Conservation (phyloP, 2,329 filamentous ascomycete genomes). For the Bipolaris gigantea region DNA sequence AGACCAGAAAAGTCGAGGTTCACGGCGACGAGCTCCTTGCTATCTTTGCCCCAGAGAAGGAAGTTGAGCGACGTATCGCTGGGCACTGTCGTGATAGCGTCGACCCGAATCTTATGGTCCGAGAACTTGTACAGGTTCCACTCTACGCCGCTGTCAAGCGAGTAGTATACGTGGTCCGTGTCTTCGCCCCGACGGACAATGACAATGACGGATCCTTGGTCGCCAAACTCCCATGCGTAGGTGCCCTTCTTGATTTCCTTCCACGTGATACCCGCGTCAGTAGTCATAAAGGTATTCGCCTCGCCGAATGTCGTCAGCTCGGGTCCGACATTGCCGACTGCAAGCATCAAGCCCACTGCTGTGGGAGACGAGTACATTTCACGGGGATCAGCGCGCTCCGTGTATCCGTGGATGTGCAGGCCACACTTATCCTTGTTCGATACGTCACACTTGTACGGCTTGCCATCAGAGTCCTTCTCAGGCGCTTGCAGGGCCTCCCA, state of each 20-base stretch:
- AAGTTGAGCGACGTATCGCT: conserved; percentile 91
- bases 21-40: conserved; percentile 65
- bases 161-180: conserved; percentile 73
- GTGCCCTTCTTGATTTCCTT: conserved; percentile 80
- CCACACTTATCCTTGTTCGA: conserved; percentile 68
- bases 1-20: conserved; percentile 89
- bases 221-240: conserved; percentile 93
- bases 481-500: conserved; percentile 82
- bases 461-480: conserved; percentile 67
- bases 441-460: conserved; percentile 69
- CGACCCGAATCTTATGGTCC: conserved; percentile 66
- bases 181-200: conserved; percentile 73
- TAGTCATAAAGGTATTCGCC: conserved; percentile 86
- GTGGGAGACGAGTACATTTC: conserved; percentile 88
- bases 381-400: conserved; percentile 77
- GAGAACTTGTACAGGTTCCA: conserved; percentile 81
- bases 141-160: conserved; percentile 75
- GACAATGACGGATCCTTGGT: conserved; percentile 90
- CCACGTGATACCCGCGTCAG: conserved; percentile 90
- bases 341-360: conserved; percentile 89
- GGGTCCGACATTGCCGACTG: conserved; percentile 84
- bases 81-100: conserved; percentile 83
- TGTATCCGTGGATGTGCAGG: conserved; percentile 93
- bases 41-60: conserved; percentile 76
- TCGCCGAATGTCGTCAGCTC: conserved; percentile 68